Evolutionary conservation across 1,284 basidiomycete genomes (phyloP).

Genomic region (Tilletia setariae): DNA sequence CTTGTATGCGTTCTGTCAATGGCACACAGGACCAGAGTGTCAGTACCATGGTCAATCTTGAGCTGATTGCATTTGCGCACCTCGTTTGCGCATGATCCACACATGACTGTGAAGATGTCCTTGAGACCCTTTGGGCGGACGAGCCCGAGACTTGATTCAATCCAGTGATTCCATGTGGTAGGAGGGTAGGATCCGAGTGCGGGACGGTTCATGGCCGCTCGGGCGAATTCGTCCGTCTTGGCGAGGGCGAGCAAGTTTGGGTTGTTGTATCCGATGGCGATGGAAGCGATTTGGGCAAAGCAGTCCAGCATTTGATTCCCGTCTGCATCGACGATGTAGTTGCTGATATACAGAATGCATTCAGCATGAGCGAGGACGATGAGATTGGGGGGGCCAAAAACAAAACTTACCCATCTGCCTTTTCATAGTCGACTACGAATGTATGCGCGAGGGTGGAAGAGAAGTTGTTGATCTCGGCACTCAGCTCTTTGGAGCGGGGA

Average conservation of each 20-base stretch:
- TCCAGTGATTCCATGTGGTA: slow-evolving; percentile 57
- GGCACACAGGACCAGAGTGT: slow-evolving; percentile 32
- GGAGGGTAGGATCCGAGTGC: slow-evolving; percentile 62
- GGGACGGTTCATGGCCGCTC: slow-evolving; percentile 58
- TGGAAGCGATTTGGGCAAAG: slow-evolving; percentile 58
- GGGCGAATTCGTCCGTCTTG: slow-evolving; percentile 55
- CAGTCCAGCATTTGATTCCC: slow-evolving; percentile 61
- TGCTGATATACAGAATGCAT: slow-evolving; percentile 16
- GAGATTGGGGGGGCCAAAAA: not conserved
- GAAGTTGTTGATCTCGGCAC: slow-evolving; percentile 52
- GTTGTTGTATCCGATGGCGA: slow-evolving; percentile 58
- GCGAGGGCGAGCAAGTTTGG: slow-evolving; percentile 54
- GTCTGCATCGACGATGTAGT: slow-evolving; percentile 61
- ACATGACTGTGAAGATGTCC: slow-evolving; percentile 56
- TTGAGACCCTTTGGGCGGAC: slow-evolving; percentile 59
- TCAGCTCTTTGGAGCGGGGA: slow-evolving; percentile 44
- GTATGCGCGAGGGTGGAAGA: slow-evolving; percentile 57
- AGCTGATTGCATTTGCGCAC: not conserved
- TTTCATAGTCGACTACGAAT: slow-evolving; percentile 56
- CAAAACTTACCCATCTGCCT: slow-evolving; percentile 32
- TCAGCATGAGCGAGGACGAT: not conserved
- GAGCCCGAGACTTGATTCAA: slow-evolving; percentile 57
- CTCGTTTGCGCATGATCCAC: slow-evolving; percentile 54
- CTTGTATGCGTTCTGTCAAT: slow-evolving; percentile 58
- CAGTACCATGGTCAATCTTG: no score